Base-by-base conservation (phyloP, 2,329 filamentous ascomycete genomes). In the Colletotrichum costaricense region DNA sequence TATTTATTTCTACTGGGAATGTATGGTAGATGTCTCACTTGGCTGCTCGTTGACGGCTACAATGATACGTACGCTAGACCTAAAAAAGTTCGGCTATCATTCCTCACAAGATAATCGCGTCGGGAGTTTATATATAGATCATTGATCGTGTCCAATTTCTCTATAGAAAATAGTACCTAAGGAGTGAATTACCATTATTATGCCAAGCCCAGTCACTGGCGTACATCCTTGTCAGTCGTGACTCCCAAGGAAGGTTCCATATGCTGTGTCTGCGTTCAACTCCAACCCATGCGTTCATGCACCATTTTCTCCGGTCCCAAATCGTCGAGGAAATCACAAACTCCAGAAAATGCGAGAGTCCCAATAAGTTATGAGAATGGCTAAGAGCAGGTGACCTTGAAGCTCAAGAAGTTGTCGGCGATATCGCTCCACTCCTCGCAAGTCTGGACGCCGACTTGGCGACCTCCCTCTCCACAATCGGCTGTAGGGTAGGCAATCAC, bases 401-500 rank as follows among this genome's bases (percentile, higher is more conserved):
- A 56, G 26, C 54, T 56, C 54, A 56, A 28, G 26, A 56, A 56
- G 54, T 28, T 56, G 7, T 56, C 54, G 22, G 22, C 26, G 54
- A 28, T 22, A 19, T 19, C 54, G 54, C 54, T 56, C 54, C 22
- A 24, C 26, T 56, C 22, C 54, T 56, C 54, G 11, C 54, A 56
- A 11, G 54, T 56, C 54, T 56, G 22, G 54, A 56, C 54, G 26
- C 22, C 26, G 26, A 56, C 54, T 28, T 24, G 54, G 26, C 54
- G 54, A 56, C 54, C 54, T 28, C 54, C 54, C 26, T 28, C 54
- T 26, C 54, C 54, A 56, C 54, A 56, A 56, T 28, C 54, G 16
- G 54, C 24, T 24, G n/a, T 26, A 26, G 54, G 54, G 54, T 69
- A 69, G 3, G 60, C 67, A 11, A 26, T n/a, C 35, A 69, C 67